Conservation (phyloP, 2,329 filamentous ascomycete genomes). For the Cladosporium oxysporum region DNA sequence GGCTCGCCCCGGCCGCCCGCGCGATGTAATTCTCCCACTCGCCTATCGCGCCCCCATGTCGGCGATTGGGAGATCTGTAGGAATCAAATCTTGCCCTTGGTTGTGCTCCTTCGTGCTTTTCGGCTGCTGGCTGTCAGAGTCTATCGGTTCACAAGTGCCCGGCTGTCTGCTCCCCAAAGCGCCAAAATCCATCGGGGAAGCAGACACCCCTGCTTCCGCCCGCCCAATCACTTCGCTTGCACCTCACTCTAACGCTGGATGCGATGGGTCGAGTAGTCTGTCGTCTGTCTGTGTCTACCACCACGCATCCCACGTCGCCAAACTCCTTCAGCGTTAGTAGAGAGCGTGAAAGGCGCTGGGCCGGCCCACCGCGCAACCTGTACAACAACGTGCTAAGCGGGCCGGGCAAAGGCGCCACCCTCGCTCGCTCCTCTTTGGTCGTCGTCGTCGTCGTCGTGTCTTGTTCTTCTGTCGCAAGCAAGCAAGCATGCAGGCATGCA, state of each 20-base stretch:
- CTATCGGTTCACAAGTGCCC: background rate
- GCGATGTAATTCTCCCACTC: background rate
- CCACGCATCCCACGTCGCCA: constrained; percentile 9
- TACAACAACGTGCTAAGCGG: background rate
- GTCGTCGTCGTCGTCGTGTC: background rate
- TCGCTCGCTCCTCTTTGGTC: too few relatives aligned
- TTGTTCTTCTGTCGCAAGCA: background rate
- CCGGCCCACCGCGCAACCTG: background rate
- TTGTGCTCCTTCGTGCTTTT: background rate
- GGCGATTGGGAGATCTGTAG: constrained; percentile 5
- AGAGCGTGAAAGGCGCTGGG: background rate
- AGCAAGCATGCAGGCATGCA: background rate
- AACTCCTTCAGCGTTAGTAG: background rate
- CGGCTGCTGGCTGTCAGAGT: background rate
- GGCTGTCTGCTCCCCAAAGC: background rate
- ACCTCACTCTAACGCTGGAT: background rate
- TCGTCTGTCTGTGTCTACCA: background rate
- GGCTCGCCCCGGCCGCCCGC: background rate
- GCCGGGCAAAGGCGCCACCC: background rate
- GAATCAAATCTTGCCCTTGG: background rate
- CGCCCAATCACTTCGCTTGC: constrained; percentile 4
- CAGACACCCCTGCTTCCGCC: constrained; percentile 11
- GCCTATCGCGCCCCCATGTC: constrained; percentile 8
- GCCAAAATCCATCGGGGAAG: constrained; percentile 8
- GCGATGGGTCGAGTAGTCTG: background rate